Evolutionary conservation across 192 early-diverging fungal species (phyloP).

Genomic region (Gamsiella multidivaricata): DNA sequence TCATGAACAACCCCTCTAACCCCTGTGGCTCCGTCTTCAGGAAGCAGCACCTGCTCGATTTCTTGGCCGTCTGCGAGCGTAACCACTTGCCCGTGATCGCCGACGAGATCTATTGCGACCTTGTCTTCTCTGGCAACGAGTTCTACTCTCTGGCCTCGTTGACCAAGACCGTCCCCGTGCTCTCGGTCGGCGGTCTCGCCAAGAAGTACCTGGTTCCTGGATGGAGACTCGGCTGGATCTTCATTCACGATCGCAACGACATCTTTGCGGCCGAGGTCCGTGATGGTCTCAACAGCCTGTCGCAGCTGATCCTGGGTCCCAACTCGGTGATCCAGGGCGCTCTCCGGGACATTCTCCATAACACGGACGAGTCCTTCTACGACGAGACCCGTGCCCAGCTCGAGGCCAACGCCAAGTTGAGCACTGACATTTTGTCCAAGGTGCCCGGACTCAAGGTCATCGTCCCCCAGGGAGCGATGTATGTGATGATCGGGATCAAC

Average conservation of each 20-base stretch:
- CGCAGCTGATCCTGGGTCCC: slow-evolving; percentile 83
- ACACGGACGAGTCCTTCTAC: slow-evolving; percentile 76
- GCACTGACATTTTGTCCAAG: slow-evolving; percentile 67
- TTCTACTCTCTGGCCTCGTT: slow-evolving; percentile 79
- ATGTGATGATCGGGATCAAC: slow-evolving; percentile 87
- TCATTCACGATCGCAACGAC: slow-evolving; percentile 78
- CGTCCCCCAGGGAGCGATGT: slow-evolving; percentile 93
- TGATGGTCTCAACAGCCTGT: slow-evolving; percentile 76
- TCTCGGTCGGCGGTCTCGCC: slow-evolving; percentile 86
- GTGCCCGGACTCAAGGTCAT: slow-evolving; percentile 81
- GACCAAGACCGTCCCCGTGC: slow-evolving; percentile 83
- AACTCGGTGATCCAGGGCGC: slow-evolving; percentile 84
- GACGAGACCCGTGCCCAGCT: slow-evolving; percentile 75
- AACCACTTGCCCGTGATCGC: slow-evolving; percentile 86
- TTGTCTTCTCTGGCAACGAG: slow-evolving; percentile 73
- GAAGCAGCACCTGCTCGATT: slow-evolving; percentile 74
- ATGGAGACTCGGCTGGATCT: slow-evolving; percentile 92
- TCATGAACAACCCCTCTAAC: slow-evolving; percentile 94
- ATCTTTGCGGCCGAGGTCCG: slow-evolving; percentile 69
- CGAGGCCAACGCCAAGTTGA: slow-evolving; percentile 75
- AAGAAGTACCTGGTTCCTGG: slow-evolving; percentile 94
- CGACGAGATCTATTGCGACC: slow-evolving; percentile 93
- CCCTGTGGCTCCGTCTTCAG: slow-evolving; percentile 92
- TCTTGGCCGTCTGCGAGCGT: slow-evolving; percentile 77
- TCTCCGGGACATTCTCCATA: slow-evolving; percentile 79